A percentile compares a stretch with the other conserved stretches of the same genome.
phyloP scores from a whole-genome alignment of 257 asterid genomes.

The Fraxinus americana region DNA sequence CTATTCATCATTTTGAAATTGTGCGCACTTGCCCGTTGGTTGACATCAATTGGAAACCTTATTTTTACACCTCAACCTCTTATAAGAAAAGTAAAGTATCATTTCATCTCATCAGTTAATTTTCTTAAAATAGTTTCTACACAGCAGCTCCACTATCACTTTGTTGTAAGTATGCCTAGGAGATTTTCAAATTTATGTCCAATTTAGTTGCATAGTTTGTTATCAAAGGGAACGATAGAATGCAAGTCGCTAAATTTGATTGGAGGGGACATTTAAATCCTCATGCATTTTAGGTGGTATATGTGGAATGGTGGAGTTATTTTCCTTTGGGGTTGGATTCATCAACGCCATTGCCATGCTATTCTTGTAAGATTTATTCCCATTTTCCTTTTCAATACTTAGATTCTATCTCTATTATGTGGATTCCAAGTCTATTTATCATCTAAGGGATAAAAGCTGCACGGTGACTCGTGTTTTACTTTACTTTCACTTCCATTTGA shows the following conservation, averaged over 20 bases:
- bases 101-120: constrained; percentile 24
- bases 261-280: constrained; percentile 55
- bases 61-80: not conserved
- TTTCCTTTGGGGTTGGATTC: constrained; percentile 81
- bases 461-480: not conserved
- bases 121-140: constrained; percentile 64
- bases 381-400: not conserved
- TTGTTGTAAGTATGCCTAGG: constrained; percentile 60
- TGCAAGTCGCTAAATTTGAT: constrained; percentile 46
- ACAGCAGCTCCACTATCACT: constrained; percentile 87
- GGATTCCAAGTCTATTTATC: not conserved
- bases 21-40: constrained; percentile 2
- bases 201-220: constrained; percentile 52
- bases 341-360: constrained; percentile 72
- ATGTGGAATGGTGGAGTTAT: constrained; percentile 76
- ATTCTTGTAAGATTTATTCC: constrained; percentile 63
- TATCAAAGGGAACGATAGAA: constrained; percentile 65
- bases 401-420: constrained; percentile 12
- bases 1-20: not conserved
- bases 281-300: constrained; percentile 68
- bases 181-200: constrained; percentile 50
- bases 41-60: not conserved
- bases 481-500: not conserved
- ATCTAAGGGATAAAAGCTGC: not conserved
- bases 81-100: constrained; percentile 1